Evolutionary conservation across 768 basidiomycete genomes (phyloP).

Genomic region (Tricholoma bakamatsutake): DNA sequence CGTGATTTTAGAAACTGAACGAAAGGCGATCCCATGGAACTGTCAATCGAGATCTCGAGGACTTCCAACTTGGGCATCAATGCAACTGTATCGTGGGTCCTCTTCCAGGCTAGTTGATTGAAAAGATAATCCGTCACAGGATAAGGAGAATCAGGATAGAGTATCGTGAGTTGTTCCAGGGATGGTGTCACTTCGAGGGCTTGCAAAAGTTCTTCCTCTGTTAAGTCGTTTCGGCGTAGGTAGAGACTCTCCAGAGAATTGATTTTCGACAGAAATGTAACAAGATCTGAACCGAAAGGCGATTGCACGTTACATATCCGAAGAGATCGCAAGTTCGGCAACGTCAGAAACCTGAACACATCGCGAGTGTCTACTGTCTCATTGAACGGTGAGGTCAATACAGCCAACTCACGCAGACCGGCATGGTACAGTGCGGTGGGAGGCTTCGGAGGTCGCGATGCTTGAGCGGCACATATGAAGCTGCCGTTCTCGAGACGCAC

Average conservation of each 20-base stretch:
- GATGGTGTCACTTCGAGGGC: conserved; percentile 27
- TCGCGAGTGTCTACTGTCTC: conserved; percentile 28
- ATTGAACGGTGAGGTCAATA: conserved; percentile 32
- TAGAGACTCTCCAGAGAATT: conserved; percentile 29
- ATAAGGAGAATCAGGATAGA: conserved; percentile 20
- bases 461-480: conserved; percentile 13
- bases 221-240: conserved; percentile 31
- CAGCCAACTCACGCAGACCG: conserved; percentile 28
- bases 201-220: conserved; percentile 28
- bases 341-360: conserved; percentile 29
- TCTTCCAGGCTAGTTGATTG: conserved; percentile 29
- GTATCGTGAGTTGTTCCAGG: conserved; percentile 29
- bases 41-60: conserved; percentile 32
- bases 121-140: conserved; percentile 31
- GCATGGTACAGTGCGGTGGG: conserved; percentile 21
- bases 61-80: conserved; percentile 29
- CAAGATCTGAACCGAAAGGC: conserved; percentile 26
- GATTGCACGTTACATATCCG: conserved; percentile 34
- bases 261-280: conserved; percentile 28
- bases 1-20: conserved; percentile 32
- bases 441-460: conserved; percentile 1
- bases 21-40: conserved; percentile 26
- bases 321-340: conserved; percentile 30
- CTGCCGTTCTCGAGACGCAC: conserved; percentile 12
- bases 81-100: conserved; percentile 17